These are phyloP conservation scores for Spongiforma sp. DNA, from an alignment of 1,284 basidiomycete species.

Conservation along the genomic window DNA sequence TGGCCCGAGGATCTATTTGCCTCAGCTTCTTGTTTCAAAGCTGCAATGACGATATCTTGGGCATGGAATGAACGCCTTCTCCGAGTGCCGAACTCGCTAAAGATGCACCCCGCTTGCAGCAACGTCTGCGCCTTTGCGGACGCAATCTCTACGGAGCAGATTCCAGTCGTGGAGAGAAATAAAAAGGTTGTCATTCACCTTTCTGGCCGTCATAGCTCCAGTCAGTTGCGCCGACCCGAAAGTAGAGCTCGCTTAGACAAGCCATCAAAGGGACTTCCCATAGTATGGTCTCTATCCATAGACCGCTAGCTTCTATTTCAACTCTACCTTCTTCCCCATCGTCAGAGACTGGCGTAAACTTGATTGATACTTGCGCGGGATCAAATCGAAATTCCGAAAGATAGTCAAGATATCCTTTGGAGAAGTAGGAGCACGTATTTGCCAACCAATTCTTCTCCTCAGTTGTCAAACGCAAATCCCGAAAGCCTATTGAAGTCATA, in stretches of 20 bases:
- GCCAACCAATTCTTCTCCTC: conserved; percentile 77
- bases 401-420: conserved; percentile 77
- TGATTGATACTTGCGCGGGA: conserved; percentile 78
- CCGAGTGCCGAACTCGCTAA: conserved; percentile 95
- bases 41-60: conserved; percentile 82
- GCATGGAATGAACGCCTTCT: conserved; percentile 81
- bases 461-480: conserved; percentile 60
- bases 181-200: conserved; percentile 46
- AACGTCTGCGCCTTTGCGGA: conserved; percentile 75
- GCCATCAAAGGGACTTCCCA: conserved; percentile 98
- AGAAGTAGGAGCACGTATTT: conserved; percentile 79
- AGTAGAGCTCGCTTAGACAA: conserved; percentile 82
- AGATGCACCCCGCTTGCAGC: conserved; percentile 71
- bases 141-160: conserved; percentile 54
- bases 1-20: conserved; percentile 52
- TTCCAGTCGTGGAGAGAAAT: conserved; percentile 6
- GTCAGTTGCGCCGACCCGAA: conserved; percentile 70
- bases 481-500: conserved; percentile 68
- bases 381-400: conserved; percentile 77
- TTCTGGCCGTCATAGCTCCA: conserved; percentile 87
- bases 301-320: conserved; percentile 75
- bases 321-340: conserved; percentile 68
- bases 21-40: conserved; percentile 73
- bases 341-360: conserved; percentile 62
- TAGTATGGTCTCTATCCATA: conserved; percentile 90